These are phyloP conservation scores for Fusarium setosum DNA, from an alignment of 2,329 filamentous ascomycete genomes.

Conservation along the genomic window DNA sequence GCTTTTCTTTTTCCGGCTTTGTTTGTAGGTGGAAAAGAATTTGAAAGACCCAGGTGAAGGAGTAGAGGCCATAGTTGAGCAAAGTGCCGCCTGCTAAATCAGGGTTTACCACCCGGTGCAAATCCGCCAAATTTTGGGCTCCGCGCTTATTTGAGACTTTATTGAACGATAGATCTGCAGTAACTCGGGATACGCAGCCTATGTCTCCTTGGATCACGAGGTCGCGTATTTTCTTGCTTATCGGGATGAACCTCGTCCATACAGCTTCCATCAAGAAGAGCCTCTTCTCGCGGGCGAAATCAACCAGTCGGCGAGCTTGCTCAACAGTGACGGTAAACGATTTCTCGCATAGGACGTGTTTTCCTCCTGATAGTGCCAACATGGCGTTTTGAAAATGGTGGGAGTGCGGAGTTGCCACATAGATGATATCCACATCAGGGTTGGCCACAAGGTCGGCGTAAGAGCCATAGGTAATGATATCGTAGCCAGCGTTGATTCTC, in stretches of 20 bases:
- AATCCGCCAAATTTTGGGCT: too few relatives aligned
- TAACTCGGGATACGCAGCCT: slow-evolving; percentile 1
- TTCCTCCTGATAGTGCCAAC: slow-evolving; percentile 47
- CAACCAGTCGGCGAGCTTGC: slow-evolving; percentile 43
- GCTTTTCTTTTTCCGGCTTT: not conserved
- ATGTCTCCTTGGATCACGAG: slow-evolving; percentile 60
- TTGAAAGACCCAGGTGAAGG: slow-evolving; percentile 37
- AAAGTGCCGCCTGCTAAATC: too few relatives aligned
- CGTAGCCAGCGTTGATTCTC: too few relatives aligned
- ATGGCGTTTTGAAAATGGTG: slow-evolving; percentile 50
- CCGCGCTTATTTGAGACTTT: too few relatives aligned
- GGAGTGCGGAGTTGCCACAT: slow-evolving; percentile 50
- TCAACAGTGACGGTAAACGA: slow-evolving; percentile 47
- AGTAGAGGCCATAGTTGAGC: slow-evolving; percentile 33
- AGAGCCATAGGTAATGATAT: slow-evolving; percentile 6
- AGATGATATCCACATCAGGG: slow-evolving; percentile 48
- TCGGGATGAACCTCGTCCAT: slow-evolving; percentile 51
- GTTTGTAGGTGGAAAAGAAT: too few relatives aligned
- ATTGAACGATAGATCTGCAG: too few relatives aligned
- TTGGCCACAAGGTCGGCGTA: slow-evolving; percentile 48
- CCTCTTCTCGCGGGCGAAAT: slow-evolving; percentile 44
- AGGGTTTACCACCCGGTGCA: too few relatives aligned
- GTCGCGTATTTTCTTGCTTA: slow-evolving; percentile 35
- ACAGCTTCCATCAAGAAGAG: slow-evolving; percentile 52
- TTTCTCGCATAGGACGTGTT: slow-evolving; percentile 53